These are phyloP conservation scores for Phalaenopsis hybrid DNA, from an alignment of 116 monocot genomes.

Conservation along the genomic window DNA sequence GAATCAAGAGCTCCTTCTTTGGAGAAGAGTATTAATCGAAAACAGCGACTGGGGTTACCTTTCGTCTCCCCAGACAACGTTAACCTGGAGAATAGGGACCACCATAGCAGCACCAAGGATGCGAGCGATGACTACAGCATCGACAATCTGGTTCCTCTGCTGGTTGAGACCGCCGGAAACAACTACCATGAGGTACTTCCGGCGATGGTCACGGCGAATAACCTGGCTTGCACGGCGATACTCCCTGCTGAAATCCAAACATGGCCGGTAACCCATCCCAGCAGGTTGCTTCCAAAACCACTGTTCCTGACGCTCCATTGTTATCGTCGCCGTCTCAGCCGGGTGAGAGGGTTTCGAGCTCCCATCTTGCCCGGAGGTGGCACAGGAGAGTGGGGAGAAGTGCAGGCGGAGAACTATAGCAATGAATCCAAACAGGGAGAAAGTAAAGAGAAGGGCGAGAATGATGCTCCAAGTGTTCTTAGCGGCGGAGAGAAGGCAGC, in stretches of 20 bases:
- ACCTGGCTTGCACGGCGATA: constrained; percentile 27
- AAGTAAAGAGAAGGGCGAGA: constrained; percentile 22
- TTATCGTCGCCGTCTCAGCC: background rate
- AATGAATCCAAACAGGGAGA: constrained; percentile 30
- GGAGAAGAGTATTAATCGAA: no score
- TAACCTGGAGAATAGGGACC: constrained; percentile 71
- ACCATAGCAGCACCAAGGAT: constrained; percentile 72
- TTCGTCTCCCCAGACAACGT: constrained; percentile 77
- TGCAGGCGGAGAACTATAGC: background rate
- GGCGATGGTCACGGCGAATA: constrained; percentile 19
- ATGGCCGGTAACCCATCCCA: constrained; percentile 62
- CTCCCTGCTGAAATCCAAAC: constrained; percentile 44
- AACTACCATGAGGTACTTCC: constrained; percentile 64
- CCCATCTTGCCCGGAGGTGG: background rate
- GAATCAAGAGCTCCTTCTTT: background rate
- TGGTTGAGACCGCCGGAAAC: constrained; percentile 82
- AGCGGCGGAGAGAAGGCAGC: constrained; percentile 3
- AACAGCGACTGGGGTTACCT: constrained; percentile 31
- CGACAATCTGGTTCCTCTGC: constrained; percentile 82
- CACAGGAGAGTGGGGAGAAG: constrained; percentile 15
- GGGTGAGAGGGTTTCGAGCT: background rate
- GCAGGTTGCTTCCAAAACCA: constrained; percentile 80
- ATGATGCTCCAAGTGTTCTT: constrained; percentile 18
- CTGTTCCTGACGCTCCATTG: background rate
- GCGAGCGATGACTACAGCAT: constrained; percentile 81